These are phyloP conservation scores for Blastobotrys proliferans DNA, from an alignment of 1,139 yeast species.

Conservation along the genomic window DNA sequence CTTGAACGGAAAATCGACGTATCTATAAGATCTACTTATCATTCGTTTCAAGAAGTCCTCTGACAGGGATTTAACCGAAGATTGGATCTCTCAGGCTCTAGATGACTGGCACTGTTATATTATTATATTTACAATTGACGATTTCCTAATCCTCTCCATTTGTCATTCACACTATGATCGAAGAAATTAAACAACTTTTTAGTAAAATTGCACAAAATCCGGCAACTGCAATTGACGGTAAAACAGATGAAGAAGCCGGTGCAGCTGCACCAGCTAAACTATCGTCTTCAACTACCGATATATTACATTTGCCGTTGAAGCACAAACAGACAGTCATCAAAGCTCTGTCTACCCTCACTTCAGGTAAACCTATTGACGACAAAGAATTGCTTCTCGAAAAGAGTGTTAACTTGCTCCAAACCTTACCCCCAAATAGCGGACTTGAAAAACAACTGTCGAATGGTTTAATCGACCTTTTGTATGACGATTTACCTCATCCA, in stretches of 20 bases:
- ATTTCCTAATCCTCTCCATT: too few relatives aligned
- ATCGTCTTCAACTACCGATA: background rate
- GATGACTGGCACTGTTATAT: too few relatives aligned
- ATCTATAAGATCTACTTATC: too few relatives aligned
- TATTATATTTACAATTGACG: too few relatives aligned
- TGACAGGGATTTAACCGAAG: too few relatives aligned
- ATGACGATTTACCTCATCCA: constrained; percentile 12
- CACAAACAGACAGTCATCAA: constrained; percentile 7
- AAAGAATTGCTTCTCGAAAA: constrained; percentile 8
- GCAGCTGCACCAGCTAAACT: background rate
- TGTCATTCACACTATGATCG: too few relatives aligned
- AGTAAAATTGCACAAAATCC: constrained; percentile 7
- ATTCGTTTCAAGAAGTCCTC: too few relatives aligned
- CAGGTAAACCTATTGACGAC: constrained; percentile 10
- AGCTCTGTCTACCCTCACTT: constrained; percentile 8
- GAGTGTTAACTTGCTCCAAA: constrained; percentile 11
- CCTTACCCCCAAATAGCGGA: constrained; percentile 8
- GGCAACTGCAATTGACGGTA: constrained; percentile 7
- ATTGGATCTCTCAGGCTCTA: too few relatives aligned
- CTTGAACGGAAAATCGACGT: too few relatives aligned
- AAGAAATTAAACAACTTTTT: constrained; percentile 5
- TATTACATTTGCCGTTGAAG: background rate
- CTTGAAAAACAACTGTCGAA: constrained; percentile 8
- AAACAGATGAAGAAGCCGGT: constrained; percentile 12
- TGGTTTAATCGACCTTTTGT: constrained; percentile 11